Evolutionary conservation across 345 rosid species (phyloP), one percentile per base, ranked within the genome.

Genomic region (Sisymbrium irio): DNA sequence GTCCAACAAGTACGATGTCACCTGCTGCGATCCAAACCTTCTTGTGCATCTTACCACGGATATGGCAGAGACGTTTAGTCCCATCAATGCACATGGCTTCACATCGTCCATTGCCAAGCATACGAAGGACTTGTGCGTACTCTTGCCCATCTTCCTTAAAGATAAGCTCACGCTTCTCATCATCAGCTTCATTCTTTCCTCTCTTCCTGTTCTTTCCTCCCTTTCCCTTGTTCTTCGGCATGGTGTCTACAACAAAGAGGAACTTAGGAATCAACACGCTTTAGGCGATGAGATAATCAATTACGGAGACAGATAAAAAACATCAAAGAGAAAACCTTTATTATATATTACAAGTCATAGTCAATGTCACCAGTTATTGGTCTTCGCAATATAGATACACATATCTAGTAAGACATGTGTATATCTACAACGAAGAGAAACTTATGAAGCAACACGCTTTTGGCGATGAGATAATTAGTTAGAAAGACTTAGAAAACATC

Each of bases 181-280:
- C 93, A 54, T 84, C 93, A 3, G 88, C 93, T 83, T 86, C 90
- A 6, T 86, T 88, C 86, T 88, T 88, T 78, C 93, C 93, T 80
- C 93, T 86, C 88, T 88, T 88, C 85, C 88, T 86, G 77, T 88
- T 88, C 88, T 88, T 88, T 71, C 93, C 93, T 86, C 93, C 93
- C 81, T 88, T 88, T 72, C 90, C 90, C 81, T 88, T 88, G 75
- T 88, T 88, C 90, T 88, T 88, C 71, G 93, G 93, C 93, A 88
- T 88, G 62, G 53, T 71, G 65, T 59, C 80, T 77, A 71, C 11
- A 36, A n/a, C n/a, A n/a, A n/a, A n/a, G n/a, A n/a, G n/a, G 3
- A 2, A 27, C 28, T 2, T 27, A 27, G 4, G 28, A 27, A 27
- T 2, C 0, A 4, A 27, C 28, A 27, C 28, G 28, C 28, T 27